Percentiles rank a stretch among this genome's conserved stretches.
phyloP scores from a whole-genome alignment of 2,329 filamentous ascomycete species.

The Diaporthe caulivora region DNA sequence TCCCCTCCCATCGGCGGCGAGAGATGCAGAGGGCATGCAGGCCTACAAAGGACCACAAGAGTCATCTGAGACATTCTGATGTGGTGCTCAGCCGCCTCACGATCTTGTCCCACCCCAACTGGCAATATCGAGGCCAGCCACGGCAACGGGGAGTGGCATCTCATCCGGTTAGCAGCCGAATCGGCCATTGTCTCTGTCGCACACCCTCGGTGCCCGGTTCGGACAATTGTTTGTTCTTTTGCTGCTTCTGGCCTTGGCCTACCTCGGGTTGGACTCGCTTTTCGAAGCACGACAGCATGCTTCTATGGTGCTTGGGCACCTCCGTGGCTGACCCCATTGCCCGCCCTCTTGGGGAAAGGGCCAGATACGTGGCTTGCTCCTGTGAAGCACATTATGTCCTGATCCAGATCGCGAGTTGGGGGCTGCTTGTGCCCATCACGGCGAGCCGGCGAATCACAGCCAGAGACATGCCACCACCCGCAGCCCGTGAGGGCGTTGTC shows the following conservation, averaged over 20 bases:
- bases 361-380: slow-evolving; percentile 29
- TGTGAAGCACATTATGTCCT: slow-evolving; percentile 10
- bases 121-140: slow-evolving; percentile 25
- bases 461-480: slow-evolving; percentile 9
- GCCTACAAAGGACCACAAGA: slow-evolving; percentile 7
- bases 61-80: slow-evolving; percentile 28
- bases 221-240: slow-evolving; percentile 22
- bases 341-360: neutral
- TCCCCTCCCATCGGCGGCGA: neutral
- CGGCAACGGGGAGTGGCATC: slow-evolving; percentile 31
- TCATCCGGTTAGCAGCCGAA: slow-evolving; percentile 24
- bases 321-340: neutral
- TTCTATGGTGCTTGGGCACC: neutral
- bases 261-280: slow-evolving; percentile 20
- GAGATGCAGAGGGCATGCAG: neutral
- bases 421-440: slow-evolving; percentile 17
- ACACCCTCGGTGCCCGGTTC: slow-evolving; percentile 20
- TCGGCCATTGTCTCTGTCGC: slow-evolving; percentile 17
- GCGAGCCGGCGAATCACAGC: slow-evolving; percentile 19
- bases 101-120: slow-evolving; percentile 22
- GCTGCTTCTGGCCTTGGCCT: slow-evolving; percentile 26
- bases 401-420: slow-evolving; percentile 28
- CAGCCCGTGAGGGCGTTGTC: slow-evolving; percentile 23
- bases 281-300: slow-evolving; percentile 6
- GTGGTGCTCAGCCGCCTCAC: neutral